These are phyloP conservation scores for Rhizomucor pusillus DNA, from an alignment of 371 early-diverging fungal species.

Conservation along the genomic window DNA sequence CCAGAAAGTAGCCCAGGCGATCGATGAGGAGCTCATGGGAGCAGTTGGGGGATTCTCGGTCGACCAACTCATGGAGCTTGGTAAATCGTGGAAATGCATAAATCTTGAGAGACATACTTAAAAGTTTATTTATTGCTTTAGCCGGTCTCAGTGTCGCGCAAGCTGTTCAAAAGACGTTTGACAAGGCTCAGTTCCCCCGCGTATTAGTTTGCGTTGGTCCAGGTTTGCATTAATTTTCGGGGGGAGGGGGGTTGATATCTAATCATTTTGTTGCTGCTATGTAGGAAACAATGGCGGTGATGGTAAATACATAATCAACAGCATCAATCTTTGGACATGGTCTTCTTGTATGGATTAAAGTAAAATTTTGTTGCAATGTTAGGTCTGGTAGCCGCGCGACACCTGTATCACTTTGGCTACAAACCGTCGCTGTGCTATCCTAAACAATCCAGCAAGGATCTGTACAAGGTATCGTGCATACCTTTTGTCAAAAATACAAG, in stretches of 20 bases:
- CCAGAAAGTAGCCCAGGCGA: constrained; percentile 74
- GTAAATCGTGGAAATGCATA: constrained; percentile 17
- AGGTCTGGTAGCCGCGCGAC: constrained; percentile 89
- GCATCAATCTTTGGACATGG: no score
- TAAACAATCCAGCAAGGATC: constrained; percentile 66
- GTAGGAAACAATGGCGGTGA: constrained; percentile 93
- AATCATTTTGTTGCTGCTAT: neutral
- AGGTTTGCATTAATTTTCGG: constrained; percentile 38
- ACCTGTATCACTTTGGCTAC: constrained; percentile 86
- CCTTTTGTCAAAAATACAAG: neutral
- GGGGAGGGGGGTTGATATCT: no score
- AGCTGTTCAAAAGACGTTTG: constrained; percentile 73
- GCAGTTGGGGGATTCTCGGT: constrained; percentile 79
- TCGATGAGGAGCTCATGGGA: constrained; percentile 87
- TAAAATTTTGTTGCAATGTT: neutral
- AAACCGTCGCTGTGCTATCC: constrained; percentile 76
- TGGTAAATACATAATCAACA: constrained; percentile 36
- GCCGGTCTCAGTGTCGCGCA: constrained; percentile 92
- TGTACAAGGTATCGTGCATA: constrained; percentile 64
- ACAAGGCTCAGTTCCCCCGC: constrained; percentile 39
- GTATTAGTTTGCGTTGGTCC: constrained; percentile 81
- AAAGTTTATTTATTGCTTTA: no score
- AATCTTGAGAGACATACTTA: neutral
- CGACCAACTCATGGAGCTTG: constrained; percentile 87
- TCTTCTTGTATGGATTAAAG: neutral